Conservation (phyloP, 192 early-diverging fungal genomes). For the Ambispora gerdemannii region DNA sequence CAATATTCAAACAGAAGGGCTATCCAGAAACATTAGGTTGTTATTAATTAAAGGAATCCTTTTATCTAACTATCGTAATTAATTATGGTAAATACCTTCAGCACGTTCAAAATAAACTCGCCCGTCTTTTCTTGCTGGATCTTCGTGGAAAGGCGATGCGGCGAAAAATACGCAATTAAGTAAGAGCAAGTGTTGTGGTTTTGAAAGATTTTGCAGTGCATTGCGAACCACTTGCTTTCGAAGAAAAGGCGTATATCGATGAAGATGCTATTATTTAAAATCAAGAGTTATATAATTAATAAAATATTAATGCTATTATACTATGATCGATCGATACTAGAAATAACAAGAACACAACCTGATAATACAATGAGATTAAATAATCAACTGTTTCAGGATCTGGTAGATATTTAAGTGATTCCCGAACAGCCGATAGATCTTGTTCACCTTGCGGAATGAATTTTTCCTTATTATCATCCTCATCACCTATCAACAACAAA, state of each 20-base stretch:
- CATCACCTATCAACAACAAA: conserved; percentile 5
- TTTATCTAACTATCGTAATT: neutral
- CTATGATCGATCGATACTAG: neutral
- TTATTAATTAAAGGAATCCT: neutral
- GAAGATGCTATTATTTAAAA: conserved; percentile 25
- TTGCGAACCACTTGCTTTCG: neutral
- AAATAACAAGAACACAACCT: neutral
- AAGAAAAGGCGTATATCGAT: conserved; percentile 20
- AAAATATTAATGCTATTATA: neutral
- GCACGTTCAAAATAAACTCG: conserved; percentile 24
- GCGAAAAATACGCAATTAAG: conserved; percentile 22
- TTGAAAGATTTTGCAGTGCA: conserved; percentile 2
- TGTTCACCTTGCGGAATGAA: conserved; percentile 10
- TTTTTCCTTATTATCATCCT: conserved; percentile 8
- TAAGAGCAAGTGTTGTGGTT: conserved; percentile 16
- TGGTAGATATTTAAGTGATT: conserved; percentile 6
- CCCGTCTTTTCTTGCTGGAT: conserved; percentile 11
- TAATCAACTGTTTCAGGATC: neutral
- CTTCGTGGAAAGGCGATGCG: conserved; percentile 21
- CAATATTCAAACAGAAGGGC: conserved; percentile 19
- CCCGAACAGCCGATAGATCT: conserved; percentile 9
- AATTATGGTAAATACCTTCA: conserved; percentile 11
- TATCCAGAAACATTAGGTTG: neutral
- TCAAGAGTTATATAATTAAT: conserved; percentile 12
- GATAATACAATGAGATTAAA: conserved; percentile 4